A percentile compares a stretch with the other conserved stretches of the same genome.
These are phyloP conservation scores for Mycena rosella DNA, from an alignment of 768 basidiomycete genomes.

Conservation along the genomic window DNA sequence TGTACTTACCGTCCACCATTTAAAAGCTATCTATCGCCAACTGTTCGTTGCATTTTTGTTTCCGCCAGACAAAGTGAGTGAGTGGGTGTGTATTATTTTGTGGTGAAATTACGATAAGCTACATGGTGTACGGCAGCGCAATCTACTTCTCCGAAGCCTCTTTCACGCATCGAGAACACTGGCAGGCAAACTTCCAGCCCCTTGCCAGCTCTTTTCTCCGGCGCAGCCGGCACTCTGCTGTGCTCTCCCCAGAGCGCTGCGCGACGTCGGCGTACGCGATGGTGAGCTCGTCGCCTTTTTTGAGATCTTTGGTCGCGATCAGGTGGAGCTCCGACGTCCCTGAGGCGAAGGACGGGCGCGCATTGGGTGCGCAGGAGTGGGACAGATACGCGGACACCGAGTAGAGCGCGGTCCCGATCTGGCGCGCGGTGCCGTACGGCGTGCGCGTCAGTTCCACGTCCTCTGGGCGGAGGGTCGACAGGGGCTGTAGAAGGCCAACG, in stretches of 20 bases:
- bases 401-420: slow-evolving; percentile 84
- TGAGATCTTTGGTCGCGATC: slow-evolving; percentile 73
- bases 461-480: slow-evolving; percentile 68
- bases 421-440: slow-evolving; percentile 78
- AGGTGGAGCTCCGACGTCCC: slow-evolving; percentile 81
- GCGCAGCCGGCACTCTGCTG: slow-evolving; percentile 68
- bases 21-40: slow-evolving; percentile 26
- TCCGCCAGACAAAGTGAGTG: too few species aligned
- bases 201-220: slow-evolving; percentile 80
- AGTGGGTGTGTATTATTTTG: slow-evolving; percentile 26
- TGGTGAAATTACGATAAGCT: not conserved
- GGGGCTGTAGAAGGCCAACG: slow-evolving; percentile 59
- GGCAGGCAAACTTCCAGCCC: slow-evolving; percentile 87
- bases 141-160: slow-evolving; percentile 53
- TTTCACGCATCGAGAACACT: slow-evolving; percentile 71
- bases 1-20: slow-evolving; percentile 21
- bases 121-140: not conserved
- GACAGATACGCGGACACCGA: slow-evolving; percentile 81
- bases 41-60: slow-evolving; percentile 16
- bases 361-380: slow-evolving; percentile 82
- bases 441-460: slow-evolving; percentile 82
- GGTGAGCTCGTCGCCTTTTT: slow-evolving; percentile 82
- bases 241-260: slow-evolving; percentile 65
- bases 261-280: slow-evolving; percentile 82
- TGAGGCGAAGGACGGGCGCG: slow-evolving; percentile 71